phyloP scores from a whole-genome alignment of 2,329 filamentous ascomycete species.

The Neofusicoccum laricinum region DNA sequence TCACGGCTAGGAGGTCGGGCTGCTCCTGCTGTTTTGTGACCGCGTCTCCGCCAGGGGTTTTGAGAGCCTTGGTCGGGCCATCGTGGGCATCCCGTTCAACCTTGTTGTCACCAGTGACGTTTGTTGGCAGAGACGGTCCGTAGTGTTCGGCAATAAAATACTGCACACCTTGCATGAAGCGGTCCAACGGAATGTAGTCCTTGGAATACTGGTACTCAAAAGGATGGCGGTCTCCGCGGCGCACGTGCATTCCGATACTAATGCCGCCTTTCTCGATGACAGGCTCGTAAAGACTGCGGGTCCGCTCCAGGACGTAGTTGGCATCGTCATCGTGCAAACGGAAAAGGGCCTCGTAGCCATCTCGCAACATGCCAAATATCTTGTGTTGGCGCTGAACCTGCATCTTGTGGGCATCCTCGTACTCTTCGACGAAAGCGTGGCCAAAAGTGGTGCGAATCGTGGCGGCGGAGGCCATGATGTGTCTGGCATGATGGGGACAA shows the following conservation, averaged over 20 bases:
- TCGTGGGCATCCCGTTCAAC: not conserved
- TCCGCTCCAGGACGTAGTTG: conserved; percentile 60
- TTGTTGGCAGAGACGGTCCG: conserved; percentile 17
- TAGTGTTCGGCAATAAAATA: conserved; percentile 51
- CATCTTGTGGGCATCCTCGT: conserved; percentile 46
- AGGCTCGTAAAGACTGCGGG: conserved; percentile 53
- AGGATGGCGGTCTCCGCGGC: conserved; percentile 76
- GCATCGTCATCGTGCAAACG: conserved; percentile 64
- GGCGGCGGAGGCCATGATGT: conserved; percentile 70
- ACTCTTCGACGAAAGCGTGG: conserved; percentile 53
- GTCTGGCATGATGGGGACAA: conserved; percentile 71
- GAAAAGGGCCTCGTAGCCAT: conserved; percentile 73
- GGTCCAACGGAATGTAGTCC: conserved; percentile 72
- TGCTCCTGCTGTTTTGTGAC: not conserved
- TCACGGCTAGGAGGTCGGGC: conserved; percentile 22
- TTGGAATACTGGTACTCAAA: conserved; percentile 72
- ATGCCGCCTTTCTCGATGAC: conserved; percentile 49
- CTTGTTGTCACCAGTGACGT: conserved; percentile 20
- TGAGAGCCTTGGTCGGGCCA: not conserved
- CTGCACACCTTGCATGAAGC: conserved; percentile 61
- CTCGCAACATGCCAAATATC: conserved; percentile 66
- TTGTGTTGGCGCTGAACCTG: conserved; percentile 54
- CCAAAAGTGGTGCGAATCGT: conserved; percentile 66
- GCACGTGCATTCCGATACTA: conserved; percentile 72
- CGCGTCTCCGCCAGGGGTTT: not conserved